Percentiles rank a stretch among this genome's conserved stretches.
These are phyloP conservation scores for Mucor circinelloides DNA, from an alignment of 371 early-diverging fungal species.

Conservation along the genomic window DNA sequence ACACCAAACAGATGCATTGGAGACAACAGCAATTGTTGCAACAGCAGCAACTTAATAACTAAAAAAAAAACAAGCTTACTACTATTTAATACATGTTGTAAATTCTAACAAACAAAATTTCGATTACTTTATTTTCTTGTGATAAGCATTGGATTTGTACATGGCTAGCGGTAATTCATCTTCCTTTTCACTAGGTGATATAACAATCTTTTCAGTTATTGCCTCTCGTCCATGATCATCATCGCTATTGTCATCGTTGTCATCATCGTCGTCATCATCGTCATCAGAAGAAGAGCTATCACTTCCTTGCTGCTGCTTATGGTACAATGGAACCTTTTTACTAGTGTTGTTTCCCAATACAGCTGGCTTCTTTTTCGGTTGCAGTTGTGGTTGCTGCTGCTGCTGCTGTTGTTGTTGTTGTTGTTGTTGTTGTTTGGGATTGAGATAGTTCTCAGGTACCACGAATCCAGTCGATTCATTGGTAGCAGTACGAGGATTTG, in stretches of 20 bases:
- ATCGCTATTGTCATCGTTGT: slow-evolving; percentile 14
- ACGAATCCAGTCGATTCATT: slow-evolving; percentile 44
- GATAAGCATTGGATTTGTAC: slow-evolving; percentile 18
- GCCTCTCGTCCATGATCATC: slow-evolving; percentile 6
- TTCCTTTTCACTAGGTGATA: slow-evolving; percentile 24
- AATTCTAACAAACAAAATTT: neutral
- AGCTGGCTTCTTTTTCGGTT: neutral
- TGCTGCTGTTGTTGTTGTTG: neutral
- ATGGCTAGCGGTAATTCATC: slow-evolving; percentile 35
- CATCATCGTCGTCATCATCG: slow-evolving; percentile 5
- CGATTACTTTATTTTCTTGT: neutral
- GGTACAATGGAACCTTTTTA: neutral
- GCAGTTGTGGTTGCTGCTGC: neutral
- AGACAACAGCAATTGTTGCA: slow-evolving; percentile 23
- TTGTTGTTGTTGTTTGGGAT: slow-evolving; percentile 6
- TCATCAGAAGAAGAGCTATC: slow-evolving; percentile 24
- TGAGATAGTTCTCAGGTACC: slow-evolving; percentile 46
- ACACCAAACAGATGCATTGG: slow-evolving; percentile 58
- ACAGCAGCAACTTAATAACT: neutral
- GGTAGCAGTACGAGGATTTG: neutral
- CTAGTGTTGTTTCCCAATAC: neutral
- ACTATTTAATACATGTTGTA: no score
- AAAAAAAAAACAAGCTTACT: no score
- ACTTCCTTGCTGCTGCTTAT: slow-evolving; percentile 5
- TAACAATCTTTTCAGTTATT: neutral